Conservation (phyloP, 371 early-diverging fungal genomes). For the Entomophthora muscae region DNA sequence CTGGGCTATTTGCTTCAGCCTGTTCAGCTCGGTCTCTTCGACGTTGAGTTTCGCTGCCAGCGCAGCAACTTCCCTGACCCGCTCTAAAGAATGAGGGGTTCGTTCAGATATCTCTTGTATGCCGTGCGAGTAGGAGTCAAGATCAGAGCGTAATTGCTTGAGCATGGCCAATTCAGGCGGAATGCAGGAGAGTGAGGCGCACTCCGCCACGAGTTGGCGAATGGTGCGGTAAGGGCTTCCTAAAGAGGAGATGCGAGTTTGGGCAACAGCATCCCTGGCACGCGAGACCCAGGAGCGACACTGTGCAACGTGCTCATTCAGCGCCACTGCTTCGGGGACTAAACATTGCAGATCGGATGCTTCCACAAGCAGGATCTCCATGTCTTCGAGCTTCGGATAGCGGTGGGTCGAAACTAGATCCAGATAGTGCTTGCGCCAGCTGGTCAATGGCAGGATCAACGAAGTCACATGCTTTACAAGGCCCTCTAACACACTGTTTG, state of each 20-base stretch:
- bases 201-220: not conserved
- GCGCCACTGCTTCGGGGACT: not conserved
- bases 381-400: not conserved
- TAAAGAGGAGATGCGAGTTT: not conserved
- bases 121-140: not conserved
- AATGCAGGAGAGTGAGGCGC: not conserved
- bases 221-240: not conserved
- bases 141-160: not conserved
- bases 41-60: not conserved
- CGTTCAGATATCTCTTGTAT: not conserved
- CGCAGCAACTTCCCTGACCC: not conserved
- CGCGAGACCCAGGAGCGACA: not conserved
- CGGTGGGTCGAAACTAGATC: not conserved
- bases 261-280: not conserved
- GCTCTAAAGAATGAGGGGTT: not conserved
- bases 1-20: not conserved
- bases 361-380: not conserved
- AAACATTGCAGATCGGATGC: not conserved
- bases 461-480: not conserved
- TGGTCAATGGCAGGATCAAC: not conserved
- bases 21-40: not conserved
- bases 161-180: not conserved
- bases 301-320: not conserved
- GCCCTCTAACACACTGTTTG: not conserved
- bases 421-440: not conserved